These are phyloP conservation scores for Cladorrhinum sp. DNA, from an alignment of 2,329 filamentous ascomycete species.

Conservation along the genomic window DNA sequence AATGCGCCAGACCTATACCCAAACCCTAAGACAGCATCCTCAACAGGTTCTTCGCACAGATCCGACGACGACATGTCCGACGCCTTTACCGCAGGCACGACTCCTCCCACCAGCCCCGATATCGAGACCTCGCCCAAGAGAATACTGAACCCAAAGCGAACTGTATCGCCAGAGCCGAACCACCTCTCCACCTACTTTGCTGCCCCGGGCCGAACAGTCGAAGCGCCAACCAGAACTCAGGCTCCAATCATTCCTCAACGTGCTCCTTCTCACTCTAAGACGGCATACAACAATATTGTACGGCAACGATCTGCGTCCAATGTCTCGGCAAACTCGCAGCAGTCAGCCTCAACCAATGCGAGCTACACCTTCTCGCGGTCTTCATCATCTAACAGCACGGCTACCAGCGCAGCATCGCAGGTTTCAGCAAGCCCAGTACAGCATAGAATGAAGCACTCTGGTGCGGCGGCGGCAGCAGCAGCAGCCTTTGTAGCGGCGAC, in stretches of 20 bases:
- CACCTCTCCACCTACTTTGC: slow-evolving; percentile 67
- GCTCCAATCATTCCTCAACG: slow-evolving; percentile 72
- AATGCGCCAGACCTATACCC: slow-evolving; percentile 78
- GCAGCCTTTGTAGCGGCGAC: slow-evolving; percentile 31
- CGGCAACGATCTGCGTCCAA: slow-evolving; percentile 43
- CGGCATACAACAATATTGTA: slow-evolving; percentile 69
- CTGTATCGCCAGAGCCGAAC: slow-evolving; percentile 59
- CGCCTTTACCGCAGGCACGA: slow-evolving; percentile 54
- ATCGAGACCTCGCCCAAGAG: slow-evolving; percentile 39
- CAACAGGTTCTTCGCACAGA: slow-evolving; percentile 47
- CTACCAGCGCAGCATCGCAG: slow-evolving; percentile 41
- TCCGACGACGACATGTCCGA: slow-evolving; percentile 71
- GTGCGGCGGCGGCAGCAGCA: slow-evolving; percentile 23
- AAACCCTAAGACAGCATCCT: slow-evolving; percentile 42
- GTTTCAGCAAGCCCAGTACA: slow-evolving; percentile 31
- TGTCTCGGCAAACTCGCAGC: slow-evolving; percentile 52
- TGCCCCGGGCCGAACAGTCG: slow-evolving; percentile 46
- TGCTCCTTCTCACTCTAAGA: slow-evolving; percentile 84
- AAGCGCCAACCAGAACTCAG: slow-evolving; percentile 37
- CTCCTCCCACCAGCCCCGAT: slow-evolving; percentile 68
- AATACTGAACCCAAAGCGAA: slow-evolving; percentile 31
- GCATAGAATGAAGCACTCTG: slow-evolving; percentile 29
- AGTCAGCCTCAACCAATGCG: slow-evolving; percentile 54
- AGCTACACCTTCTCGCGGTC: slow-evolving; percentile 57
- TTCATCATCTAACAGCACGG: slow-evolving; percentile 51